These are phyloP conservation scores for Globisporangium okanoganense DNA, from an alignment of 352 stramenopile genomes.

Conservation along the genomic window DNA sequence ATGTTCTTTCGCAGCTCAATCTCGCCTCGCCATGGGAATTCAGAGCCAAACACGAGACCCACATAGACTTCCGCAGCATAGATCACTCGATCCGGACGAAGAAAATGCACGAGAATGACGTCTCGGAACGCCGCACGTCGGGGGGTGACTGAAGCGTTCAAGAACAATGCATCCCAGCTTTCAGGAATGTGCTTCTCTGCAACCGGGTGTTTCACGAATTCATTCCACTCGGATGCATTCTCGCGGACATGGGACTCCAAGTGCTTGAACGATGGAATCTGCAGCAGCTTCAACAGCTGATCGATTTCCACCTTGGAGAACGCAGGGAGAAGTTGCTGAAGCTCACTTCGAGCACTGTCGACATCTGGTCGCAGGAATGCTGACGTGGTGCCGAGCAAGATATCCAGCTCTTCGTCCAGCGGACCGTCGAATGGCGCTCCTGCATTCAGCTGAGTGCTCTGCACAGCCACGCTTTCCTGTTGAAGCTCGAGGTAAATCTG, in stretches of 20 bases:
- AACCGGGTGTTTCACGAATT: constrained; percentile 72
- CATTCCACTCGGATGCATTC: constrained; percentile 64
- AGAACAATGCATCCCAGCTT: constrained; percentile 47
- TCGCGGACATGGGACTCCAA: constrained; percentile 64
- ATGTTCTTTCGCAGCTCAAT: constrained; percentile 94
- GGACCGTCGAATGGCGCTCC: constrained; percentile 50
- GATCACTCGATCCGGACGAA: constrained; percentile 89
- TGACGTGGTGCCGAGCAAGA: constrained; percentile 54
- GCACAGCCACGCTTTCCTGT: constrained; percentile 32
- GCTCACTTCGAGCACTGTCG: constrained; percentile 32
- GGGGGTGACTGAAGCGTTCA: constrained; percentile 33
- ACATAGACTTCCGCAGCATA: constrained; percentile 79
- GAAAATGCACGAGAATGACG: constrained; percentile 76
- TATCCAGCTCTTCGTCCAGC: constrained; percentile 67
- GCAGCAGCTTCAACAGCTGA: constrained; percentile 78
- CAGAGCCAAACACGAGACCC: constrained; percentile 78
- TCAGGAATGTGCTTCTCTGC: constrained; percentile 71
- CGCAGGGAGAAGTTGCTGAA: constrained; percentile 43
- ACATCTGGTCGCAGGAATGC: constrained; percentile 45
- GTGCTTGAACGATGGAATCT: constrained; percentile 76
- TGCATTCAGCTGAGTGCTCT: constrained; percentile 28
- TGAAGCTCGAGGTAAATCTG: constrained; percentile 88
- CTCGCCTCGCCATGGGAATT: constrained; percentile 94
- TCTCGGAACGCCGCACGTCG: constrained; percentile 74
- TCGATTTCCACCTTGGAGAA: constrained; percentile 76